These are phyloP conservation scores for Endocalyx cinctus DNA, from an alignment of 2,329 filamentous ascomycete species.

Conservation along the genomic window DNA sequence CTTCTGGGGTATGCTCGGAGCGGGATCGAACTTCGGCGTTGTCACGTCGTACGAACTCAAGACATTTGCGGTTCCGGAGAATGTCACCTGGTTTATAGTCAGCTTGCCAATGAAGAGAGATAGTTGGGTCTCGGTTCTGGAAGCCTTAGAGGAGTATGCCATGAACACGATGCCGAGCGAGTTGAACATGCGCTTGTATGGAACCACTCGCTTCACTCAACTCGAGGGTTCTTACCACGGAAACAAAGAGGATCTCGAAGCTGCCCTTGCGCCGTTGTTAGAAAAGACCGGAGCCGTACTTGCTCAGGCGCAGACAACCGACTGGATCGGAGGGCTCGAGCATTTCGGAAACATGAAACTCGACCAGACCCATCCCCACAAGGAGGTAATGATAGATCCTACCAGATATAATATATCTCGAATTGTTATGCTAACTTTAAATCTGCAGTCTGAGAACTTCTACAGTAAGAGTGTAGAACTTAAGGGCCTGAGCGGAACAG, in stretches of 20 bases:
- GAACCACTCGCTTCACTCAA: slow-evolving; percentile 28
- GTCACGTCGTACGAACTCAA: slow-evolving; percentile 25
- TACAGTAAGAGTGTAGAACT: slow-evolving; percentile 38
- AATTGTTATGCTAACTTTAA: slow-evolving; percentile 12
- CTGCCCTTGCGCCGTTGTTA: slow-evolving; percentile 29
- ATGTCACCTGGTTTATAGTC: slow-evolving; percentile 26
- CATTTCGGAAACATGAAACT: slow-evolving; percentile 27
- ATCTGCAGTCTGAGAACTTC: slow-evolving; percentile 35
- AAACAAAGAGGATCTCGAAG: slow-evolving; percentile 27
- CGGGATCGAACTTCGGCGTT: slow-evolving; percentile 29
- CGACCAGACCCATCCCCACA: slow-evolving; percentile 24
- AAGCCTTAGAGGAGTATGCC: slow-evolving; percentile 32
- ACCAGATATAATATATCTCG: no score
- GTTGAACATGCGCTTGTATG: slow-evolving; percentile 38
- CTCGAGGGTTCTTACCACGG: slow-evolving; percentile 36
- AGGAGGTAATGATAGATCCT: no score
- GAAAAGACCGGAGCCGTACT: slow-evolving; percentile 29
- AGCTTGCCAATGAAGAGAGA: slow-evolving; percentile 22
- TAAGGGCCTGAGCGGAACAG: slow-evolving; percentile 28
- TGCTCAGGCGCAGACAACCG: slow-evolving; percentile 24
- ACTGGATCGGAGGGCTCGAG: slow-evolving; percentile 27
- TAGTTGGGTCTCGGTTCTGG: slow-evolving; percentile 38
- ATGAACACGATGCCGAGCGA: slow-evolving; percentile 32
- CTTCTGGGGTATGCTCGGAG: slow-evolving; percentile 29
- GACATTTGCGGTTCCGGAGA: slow-evolving; percentile 25